A percentile compares a stretch with the other conserved stretches of the same genome.
Conservation (phyloP, 78 protist genomes). For the Cavenderia fasciculata region DNA sequence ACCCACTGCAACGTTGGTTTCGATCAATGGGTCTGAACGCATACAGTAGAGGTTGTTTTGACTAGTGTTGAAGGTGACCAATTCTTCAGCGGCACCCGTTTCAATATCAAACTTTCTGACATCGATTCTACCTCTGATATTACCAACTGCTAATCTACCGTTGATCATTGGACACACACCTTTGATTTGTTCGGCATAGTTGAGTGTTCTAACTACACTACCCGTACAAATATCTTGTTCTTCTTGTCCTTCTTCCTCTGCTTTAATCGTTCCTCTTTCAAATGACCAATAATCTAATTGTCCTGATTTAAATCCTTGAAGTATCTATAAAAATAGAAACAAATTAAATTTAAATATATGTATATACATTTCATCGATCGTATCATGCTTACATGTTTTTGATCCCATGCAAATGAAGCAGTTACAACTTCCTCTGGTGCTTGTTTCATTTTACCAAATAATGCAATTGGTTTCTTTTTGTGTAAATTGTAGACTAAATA, state of each 20-base stretch:
- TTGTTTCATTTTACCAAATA: neutral
- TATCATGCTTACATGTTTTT: too few species aligned
- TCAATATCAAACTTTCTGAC: neutral
- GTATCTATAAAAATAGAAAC: too few species aligned
- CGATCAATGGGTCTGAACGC: neutral
- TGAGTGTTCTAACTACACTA: neutral
- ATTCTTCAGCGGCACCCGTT: neutral
- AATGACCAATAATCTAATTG: conserved; percentile 7
- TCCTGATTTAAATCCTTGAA: conserved; percentile 22
- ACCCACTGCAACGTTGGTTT: conserved; percentile 10
- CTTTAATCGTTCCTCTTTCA: conserved; percentile 5
- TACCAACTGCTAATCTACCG: conserved; percentile 11
- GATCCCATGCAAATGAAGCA: conserved; percentile 47
- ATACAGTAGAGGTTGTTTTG: too few species aligned
- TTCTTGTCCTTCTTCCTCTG: too few species aligned
- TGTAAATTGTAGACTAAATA: conserved; percentile 39
- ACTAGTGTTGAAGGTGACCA: neutral
- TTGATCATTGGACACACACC: conserved; percentile 11
- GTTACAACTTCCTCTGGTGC: neutral
- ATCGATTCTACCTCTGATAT: conserved; percentile 6
- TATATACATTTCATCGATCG: too few species aligned
- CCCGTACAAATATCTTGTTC: too few species aligned
- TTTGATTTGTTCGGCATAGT: neutral
- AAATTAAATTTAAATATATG: too few species aligned
- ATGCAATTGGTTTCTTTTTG: neutral